Evolutionary conservation across 768 basidiomycete species (phyloP).

Genomic region (Tylopilus rubrobrunneus): DNA sequence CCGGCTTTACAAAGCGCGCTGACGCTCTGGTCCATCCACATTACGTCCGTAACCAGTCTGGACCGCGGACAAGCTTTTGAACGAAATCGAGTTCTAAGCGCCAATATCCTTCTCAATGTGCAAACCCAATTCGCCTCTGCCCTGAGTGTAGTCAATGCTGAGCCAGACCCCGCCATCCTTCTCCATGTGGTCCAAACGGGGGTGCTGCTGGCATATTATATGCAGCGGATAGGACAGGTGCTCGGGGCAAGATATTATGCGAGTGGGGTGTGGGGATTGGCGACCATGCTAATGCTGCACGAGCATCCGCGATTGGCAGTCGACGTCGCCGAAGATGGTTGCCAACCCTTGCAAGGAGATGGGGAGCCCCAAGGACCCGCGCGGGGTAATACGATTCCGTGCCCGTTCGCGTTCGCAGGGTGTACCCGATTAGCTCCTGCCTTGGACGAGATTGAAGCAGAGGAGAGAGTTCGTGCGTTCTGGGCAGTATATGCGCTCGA

Average conservation of each 20-base stretch:
- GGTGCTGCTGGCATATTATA: slow-evolving; percentile 62
- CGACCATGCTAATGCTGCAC: slow-evolving; percentile 46
- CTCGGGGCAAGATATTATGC: slow-evolving; percentile 60
- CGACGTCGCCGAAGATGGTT: not conserved
- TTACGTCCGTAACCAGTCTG: slow-evolving; percentile 37
- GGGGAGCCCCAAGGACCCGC: not conserved
- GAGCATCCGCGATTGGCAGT: slow-evolving; percentile 12
- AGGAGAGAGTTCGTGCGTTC: slow-evolving; percentile 38
- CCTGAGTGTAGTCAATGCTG: slow-evolving; percentile 37
- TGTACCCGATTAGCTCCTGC: slow-evolving; percentile 28
- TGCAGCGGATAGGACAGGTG: slow-evolving; percentile 54
- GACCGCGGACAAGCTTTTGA: slow-evolving; percentile 29
- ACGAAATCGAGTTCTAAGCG: not conserved
- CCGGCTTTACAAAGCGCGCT: slow-evolving; percentile 47
- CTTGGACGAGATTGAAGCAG: slow-evolving; percentile 31
- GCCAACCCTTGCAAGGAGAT: not conserved
- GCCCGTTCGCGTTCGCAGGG: slow-evolving; percentile 9
- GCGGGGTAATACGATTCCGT: not conserved
- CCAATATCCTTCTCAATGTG: slow-evolving; percentile 43
- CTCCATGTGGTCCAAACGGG: slow-evolving; percentile 59
- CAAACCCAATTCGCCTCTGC: slow-evolving; percentile 44
- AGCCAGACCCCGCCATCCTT: slow-evolving; percentile 35
- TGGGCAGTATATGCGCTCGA: slow-evolving; percentile 37
- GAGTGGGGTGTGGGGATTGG: slow-evolving; percentile 44
- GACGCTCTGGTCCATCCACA: slow-evolving; percentile 51